Conservation (phyloP, 2,329 filamentous ascomycete genomes). For the Sporothrix curviconia region DNA sequence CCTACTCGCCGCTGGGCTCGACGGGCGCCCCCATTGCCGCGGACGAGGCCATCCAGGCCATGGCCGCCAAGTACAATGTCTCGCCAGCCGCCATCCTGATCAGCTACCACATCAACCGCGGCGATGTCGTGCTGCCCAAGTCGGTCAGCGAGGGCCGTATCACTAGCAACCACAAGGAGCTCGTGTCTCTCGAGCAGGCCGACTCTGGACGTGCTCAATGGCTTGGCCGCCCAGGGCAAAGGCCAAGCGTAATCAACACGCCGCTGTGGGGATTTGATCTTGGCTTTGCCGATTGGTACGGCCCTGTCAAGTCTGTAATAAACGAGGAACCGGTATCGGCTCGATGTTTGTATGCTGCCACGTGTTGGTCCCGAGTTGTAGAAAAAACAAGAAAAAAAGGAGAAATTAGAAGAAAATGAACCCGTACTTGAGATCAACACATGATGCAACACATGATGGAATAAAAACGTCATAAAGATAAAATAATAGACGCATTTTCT, state of each 20-base stretch:
- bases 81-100: slow-evolving; percentile 56
- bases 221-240: slow-evolving; percentile 10
- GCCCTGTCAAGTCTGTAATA: slow-evolving; percentile 9
- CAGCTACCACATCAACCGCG: slow-evolving; percentile 59
- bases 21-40: slow-evolving; percentile 40
- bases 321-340: too few relatives aligned
- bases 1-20: slow-evolving; percentile 36
- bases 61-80: slow-evolving; percentile 51
- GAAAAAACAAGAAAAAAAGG: too few relatives aligned
- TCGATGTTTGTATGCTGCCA: too few relatives aligned
- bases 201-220: slow-evolving; percentile 4
- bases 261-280: slow-evolving; percentile 11
- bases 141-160: slow-evolving; percentile 61
- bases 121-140: slow-evolving; percentile 64
- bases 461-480: background rate
- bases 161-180: slow-evolving; percentile 52
- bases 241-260: slow-evolving; percentile 10
- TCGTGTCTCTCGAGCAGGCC: background rate
- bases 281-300: slow-evolving; percentile 14
- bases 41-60: slow-evolving; percentile 51
- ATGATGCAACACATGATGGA: too few relatives aligned
- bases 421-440: too few relatives aligned
- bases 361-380: too few relatives aligned
- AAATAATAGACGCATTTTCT: too few relatives aligned
- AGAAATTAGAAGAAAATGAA: background rate